Evolutionary conservation across 2,329 filamentous ascomycete genomes (phyloP).

Genomic region (Drechslerella dactyloides): DNA sequence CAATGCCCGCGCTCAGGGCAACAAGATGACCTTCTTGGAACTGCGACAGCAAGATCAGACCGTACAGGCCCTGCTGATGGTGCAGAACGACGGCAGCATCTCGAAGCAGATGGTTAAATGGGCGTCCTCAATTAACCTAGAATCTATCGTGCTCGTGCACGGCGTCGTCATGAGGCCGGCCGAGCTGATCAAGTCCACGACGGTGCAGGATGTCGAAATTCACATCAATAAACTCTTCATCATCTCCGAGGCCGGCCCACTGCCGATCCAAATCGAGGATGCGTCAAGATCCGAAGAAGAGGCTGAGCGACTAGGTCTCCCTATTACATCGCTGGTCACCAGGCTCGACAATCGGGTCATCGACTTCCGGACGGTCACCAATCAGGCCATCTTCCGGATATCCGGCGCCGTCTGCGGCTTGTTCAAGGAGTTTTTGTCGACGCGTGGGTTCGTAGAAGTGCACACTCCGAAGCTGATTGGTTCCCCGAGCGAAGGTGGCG

Average conservation of each 20-base stretch:
- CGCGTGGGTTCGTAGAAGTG: conserved; percentile 78
- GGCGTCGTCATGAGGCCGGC: conserved; percentile 80
- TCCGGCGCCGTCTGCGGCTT: conserved; percentile 71
- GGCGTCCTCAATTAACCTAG: conserved; percentile 73
- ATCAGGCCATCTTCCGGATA: conserved; percentile 82
- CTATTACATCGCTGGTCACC: conserved; percentile 80
- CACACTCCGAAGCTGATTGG: conserved; percentile 89
- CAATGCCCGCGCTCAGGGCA: conserved; percentile 84
- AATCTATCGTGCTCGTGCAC: conserved; percentile 83
- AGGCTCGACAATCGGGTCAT: conserved; percentile 90
- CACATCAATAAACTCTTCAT: conserved; percentile 86
- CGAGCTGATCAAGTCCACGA: conserved; percentile 86
- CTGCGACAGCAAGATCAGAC: conserved; percentile 78
- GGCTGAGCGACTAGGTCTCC: conserved; percentile 62
- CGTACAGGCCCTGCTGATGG: conserved; percentile 79
- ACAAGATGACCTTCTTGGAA: conserved; percentile 90
- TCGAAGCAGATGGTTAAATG: conserved; percentile 95
- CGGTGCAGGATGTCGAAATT: conserved; percentile 79
- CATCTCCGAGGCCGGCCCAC: conserved; percentile 68
- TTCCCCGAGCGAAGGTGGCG: conserved; percentile 88
- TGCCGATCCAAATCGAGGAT: conserved; percentile 66
- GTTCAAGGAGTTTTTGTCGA: conserved; percentile 79
- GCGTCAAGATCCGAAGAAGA: conserved; percentile 63
- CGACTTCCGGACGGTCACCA: conserved; percentile 88
- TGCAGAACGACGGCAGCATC: conserved; percentile 69